Conservation (phyloP, 1,284 basidiomycete genomes). For the Meripilus lineatus region DNA sequence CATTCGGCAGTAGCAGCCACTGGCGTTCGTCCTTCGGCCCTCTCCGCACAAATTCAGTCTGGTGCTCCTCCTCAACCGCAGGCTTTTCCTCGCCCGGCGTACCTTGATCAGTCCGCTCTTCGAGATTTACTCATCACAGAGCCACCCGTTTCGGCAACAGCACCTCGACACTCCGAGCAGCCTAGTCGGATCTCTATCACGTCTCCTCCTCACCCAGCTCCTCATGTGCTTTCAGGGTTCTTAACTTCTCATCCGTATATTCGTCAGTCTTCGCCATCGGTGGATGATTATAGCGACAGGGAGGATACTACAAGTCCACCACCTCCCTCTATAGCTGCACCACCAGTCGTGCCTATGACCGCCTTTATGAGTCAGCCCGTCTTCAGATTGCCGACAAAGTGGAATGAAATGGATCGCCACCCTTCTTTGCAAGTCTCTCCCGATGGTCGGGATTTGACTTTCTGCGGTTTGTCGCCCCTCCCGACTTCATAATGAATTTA, state of each 20-base stretch:
- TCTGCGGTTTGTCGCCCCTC: slow-evolving; percentile 42
- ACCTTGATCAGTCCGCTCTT: slow-evolving; percentile 70
- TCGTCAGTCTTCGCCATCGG: slow-evolving; percentile 25
- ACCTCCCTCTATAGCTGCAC: slow-evolving; percentile 23
- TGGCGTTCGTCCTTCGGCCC: slow-evolving; percentile 11
- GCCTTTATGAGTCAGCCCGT: slow-evolving; percentile 33
- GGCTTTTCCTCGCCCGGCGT: slow-evolving; percentile 61
- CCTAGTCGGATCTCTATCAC: slow-evolving; percentile 7
- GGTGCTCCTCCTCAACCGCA: slow-evolving; percentile 24
- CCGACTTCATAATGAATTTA: not conserved
- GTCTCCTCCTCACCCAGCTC: slow-evolving; percentile 8
- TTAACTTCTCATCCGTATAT: slow-evolving; percentile 26
- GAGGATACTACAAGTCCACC: slow-evolving; percentile 52
- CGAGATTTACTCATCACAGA: slow-evolving; percentile 66
- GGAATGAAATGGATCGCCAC: slow-evolving; percentile 67
- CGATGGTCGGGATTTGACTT: slow-evolving; percentile 70
- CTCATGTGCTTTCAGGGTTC: slow-evolving; percentile 15
- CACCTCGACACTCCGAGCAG: slow-evolving; percentile 30
- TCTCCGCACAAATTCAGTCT: slow-evolving; percentile 6
- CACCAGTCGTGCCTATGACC: slow-evolving; percentile 19
- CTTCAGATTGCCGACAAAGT: slow-evolving; percentile 68
- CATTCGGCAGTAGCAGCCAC: slow-evolving; percentile 10
- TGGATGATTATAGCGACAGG: slow-evolving; percentile 56
- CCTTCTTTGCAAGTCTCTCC: slow-evolving; percentile 53
- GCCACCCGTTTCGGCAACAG: slow-evolving; percentile 29